Conservation (phyloP, 805 yeast genomes). For the Yarrowia hollandica region DNA sequence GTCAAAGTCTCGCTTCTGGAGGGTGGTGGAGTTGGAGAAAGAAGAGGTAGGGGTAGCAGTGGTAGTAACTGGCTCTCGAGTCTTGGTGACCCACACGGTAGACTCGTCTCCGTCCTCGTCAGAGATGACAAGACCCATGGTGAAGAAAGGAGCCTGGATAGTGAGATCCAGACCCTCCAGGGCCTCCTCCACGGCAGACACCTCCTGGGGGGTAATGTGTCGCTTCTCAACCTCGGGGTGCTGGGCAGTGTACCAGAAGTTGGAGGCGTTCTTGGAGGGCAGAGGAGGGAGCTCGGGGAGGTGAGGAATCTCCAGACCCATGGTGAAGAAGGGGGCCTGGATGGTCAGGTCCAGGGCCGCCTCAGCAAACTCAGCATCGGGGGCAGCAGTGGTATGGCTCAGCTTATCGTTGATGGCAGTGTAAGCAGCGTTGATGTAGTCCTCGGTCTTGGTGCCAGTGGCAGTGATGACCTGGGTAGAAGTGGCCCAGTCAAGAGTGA, state of each 20-base stretch:
- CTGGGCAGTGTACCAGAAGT: not conserved
- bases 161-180: constrained; percentile 6
- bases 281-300: not conserved
- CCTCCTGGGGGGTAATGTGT: not conserved
- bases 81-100: constrained; percentile 5
- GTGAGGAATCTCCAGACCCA: constrained; percentile 2
- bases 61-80: constrained; percentile 1
- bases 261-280: not conserved
- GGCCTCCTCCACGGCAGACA: not conserved
- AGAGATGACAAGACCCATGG: constrained; percentile 1
- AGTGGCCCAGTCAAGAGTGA: constrained; percentile 15
- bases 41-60: not conserved
- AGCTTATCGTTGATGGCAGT: constrained; percentile 14
- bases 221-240: constrained; percentile 2
- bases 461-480: constrained; percentile 7
- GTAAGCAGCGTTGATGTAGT: constrained; percentile 5
- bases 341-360: constrained; percentile 17
- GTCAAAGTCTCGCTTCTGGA: constrained; percentile 3
- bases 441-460: constrained; percentile 1
- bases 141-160: constrained; percentile 23
- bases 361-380: constrained; percentile 12
- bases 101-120: not conserved
- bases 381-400: constrained; percentile 4
- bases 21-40: not conserved
- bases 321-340: constrained; percentile 16